Evolutionary conservation across 768 basidiomycete species (phyloP).

Genomic region (Pleurotus tuber-regium): DNA sequence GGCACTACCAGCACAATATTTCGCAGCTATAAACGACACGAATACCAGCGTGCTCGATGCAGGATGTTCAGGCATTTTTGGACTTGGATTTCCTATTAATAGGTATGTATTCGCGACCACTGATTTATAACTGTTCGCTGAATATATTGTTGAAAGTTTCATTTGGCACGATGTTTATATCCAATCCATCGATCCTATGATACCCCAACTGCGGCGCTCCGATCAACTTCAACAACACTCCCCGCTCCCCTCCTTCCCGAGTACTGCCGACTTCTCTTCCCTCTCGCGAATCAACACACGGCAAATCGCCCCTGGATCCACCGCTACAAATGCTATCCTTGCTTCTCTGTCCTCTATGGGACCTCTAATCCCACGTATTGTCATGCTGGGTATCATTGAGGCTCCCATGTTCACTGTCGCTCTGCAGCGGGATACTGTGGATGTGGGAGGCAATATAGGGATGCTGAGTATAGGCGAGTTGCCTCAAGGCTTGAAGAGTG

Average conservation of each 20-base stretch:
- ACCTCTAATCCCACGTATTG: conserved; percentile 47
- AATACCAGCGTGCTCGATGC: conserved; percentile 59
- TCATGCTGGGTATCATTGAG: conserved; percentile 31
- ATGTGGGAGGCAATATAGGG: conserved; percentile 68
- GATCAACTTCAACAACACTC: too few species aligned
- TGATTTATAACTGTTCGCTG: background rate
- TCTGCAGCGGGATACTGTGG: conserved; percentile 66
- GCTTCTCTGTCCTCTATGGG: conserved; percentile 39
- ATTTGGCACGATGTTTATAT: conserved; percentile 8
- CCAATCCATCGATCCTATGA: conserved; percentile 2
- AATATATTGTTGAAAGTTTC: background rate
- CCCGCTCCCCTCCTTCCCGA: background rate
- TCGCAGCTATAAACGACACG: conserved; percentile 67
- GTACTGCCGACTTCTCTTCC: conserved; percentile 2
- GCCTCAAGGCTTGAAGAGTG: conserved; percentile 44
- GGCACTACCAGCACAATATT: conserved; percentile 46
- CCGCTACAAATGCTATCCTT: conserved; percentile 30
- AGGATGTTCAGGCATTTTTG: conserved; percentile 66
- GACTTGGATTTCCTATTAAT: conserved; percentile 71
- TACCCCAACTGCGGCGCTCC: background rate
- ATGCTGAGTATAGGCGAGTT: conserved; percentile 65
- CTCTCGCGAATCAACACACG: conserved; percentile 6
- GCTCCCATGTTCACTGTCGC: conserved; percentile 54
- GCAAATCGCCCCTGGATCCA: conserved; percentile 17
- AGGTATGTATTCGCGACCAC: conserved; percentile 51